Percentiles rank a stretch among this genome's conserved stretches.
Conservation (phyloP, 352 stramenopile genomes). For the Pythium dissotocum region DNA sequence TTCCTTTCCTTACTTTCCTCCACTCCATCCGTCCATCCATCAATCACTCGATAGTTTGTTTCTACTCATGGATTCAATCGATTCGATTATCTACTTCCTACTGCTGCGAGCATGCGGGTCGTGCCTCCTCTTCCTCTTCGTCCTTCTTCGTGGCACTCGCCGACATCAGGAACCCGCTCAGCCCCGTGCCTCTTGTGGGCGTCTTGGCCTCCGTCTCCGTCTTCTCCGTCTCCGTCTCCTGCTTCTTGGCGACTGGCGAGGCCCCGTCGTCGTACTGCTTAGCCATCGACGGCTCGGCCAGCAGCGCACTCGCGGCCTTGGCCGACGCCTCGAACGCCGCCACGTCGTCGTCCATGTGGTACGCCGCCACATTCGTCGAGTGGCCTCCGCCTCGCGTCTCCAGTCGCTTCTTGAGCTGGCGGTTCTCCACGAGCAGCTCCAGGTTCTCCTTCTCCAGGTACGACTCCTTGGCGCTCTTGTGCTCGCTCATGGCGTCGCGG, state of each 20-base stretch:
- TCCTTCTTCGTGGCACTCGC: constrained; percentile 25
- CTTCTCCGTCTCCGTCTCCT: neutral
- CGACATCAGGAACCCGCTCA: constrained; percentile 44
- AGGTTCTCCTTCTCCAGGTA: constrained; percentile 74
- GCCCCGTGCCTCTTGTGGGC: neutral
- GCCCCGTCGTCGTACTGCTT: neutral
- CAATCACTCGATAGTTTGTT: neutral
- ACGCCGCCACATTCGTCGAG: neutral
- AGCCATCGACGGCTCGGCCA: constrained; percentile 18
- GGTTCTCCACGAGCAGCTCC: constrained; percentile 60
- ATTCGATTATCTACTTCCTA: constrained; percentile 20
- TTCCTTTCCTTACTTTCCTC: neutral
- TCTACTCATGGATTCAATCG: neutral
- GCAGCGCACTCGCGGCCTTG: constrained; percentile 11
- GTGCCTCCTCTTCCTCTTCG: constrained; percentile 35
- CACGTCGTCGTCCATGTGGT: constrained; percentile 24
- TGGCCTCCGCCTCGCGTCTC: constrained; percentile 16
- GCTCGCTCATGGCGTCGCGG: constrained; percentile 32
- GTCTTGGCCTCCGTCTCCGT: constrained; percentile 5
- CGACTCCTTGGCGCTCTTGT: constrained; percentile 41
- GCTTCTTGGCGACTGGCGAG: neutral
- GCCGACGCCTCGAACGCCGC: constrained; percentile 22
- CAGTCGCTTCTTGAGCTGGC: constrained; percentile 55
- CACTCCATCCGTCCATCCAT: neutral
- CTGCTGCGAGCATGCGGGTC: constrained; percentile 49